These are phyloP conservation scores for Tylopilus rubrobrunneus DNA, from an alignment of 768 basidiomycete genomes.

Conservation along the genomic window DNA sequence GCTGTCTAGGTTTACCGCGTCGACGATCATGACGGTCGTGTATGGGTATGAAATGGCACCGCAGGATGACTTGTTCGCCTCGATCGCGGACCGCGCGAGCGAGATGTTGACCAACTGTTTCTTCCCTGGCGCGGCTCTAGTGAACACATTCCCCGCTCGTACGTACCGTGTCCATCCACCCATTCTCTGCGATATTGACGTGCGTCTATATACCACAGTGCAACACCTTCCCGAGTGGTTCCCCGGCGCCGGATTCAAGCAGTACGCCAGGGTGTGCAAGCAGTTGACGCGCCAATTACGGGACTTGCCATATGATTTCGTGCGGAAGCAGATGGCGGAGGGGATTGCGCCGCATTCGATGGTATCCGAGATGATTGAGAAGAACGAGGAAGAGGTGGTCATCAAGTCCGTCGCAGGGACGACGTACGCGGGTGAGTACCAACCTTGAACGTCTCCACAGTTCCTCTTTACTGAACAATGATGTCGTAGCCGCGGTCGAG, in stretches of 20 bases:
- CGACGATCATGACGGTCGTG: slow-evolving; percentile 30
- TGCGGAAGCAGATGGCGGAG: slow-evolving; percentile 18
- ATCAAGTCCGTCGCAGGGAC: slow-evolving; percentile 31
- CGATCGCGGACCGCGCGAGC: slow-evolving; percentile 30
- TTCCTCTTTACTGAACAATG: neutral
- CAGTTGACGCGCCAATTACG: slow-evolving; percentile 18
- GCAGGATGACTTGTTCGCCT: slow-evolving; percentile 29
- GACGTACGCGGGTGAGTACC: slow-evolving; percentile 26
- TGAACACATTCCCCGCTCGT: slow-evolving; percentile 31
- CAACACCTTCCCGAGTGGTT: slow-evolving; percentile 29
- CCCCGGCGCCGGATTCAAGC: slow-evolving; percentile 29
- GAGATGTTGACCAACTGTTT: slow-evolving; percentile 25
- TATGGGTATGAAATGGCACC: slow-evolving; percentile 35
- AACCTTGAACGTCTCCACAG: neutral
- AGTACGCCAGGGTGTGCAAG: slow-evolving; percentile 14
- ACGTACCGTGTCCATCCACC: slow-evolving; percentile 1
- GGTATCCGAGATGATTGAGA: slow-evolving; percentile 22
- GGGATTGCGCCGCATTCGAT: slow-evolving; percentile 19
- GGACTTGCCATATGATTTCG: slow-evolving; percentile 17
- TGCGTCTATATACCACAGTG: slow-evolving; percentile 3
- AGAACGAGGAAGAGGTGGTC: slow-evolving; percentile 22
- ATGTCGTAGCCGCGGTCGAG: slow-evolving; percentile 17
- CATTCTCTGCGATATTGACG: neutral
- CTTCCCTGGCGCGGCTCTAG: slow-evolving; percentile 30
- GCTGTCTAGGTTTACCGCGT: slow-evolving; percentile 22